Evolutionary conservation across 306 rosid species (phyloP), one percentile per base, ranked within the genome.

Genomic region (Nissolia schottii): DNA sequence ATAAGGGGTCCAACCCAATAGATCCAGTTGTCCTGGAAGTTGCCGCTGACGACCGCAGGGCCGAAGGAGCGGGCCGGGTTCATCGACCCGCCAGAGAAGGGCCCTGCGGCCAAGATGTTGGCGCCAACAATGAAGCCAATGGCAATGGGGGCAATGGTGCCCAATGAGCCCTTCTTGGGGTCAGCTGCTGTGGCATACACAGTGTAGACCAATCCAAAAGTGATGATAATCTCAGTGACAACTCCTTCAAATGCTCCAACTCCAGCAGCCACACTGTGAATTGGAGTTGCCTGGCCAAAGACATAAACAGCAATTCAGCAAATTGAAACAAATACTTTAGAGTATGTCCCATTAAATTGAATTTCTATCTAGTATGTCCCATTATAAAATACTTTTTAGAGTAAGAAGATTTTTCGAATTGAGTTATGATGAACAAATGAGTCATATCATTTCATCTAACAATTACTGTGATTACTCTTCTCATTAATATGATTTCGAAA

Each of bases 181-280:
- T 93, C 98, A 61, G 96, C 96, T 77, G 96, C 98, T 54, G 96
- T 93, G 58, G 98, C 98, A 38, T 84, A 90, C 13, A 93, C 98
- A 0, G 96, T 90, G 93, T 93, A 93, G 1, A 93, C 98, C 83
- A 93, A 76, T 18, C 77, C 93, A 72, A 93, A 93, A 49, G 98
- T 90, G 80, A 84, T 87, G 62, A 93, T 64, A 57, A 88, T 88
- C 85, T 93, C 96, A 32, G 81, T 71, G 6, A 88, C 87, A 2
- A 90, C 89, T 87, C 93, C 97, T 79, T 85, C 77, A 48, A 82
- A 13, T 10, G 72, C 87, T 60, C 97, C 94, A 14, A 90, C 86
- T 72, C 90, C 96, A 0, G 87, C 70, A 7, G 87, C 91, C 11
- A 93, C 64, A 63, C 93, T 66, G 81, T 93, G 98, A 71, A 62